Base-by-base conservation (phyloP, 2,329 filamentous ascomycete species). In the Talaromyces sp. region DNA sequence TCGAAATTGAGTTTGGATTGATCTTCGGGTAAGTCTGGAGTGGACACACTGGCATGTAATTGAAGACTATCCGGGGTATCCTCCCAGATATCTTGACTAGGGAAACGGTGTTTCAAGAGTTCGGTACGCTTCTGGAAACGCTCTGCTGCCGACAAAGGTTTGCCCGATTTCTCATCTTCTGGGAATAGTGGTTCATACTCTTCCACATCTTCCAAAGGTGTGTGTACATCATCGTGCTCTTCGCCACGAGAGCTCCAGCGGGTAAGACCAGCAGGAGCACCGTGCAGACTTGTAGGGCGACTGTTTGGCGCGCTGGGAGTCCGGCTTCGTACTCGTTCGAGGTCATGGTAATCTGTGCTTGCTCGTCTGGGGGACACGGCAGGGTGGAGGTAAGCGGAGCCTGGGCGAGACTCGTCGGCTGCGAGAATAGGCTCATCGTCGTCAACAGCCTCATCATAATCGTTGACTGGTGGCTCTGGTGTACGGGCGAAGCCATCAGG, bases 71-170 rank as follows among this genome's bases (percentile, higher is more conserved):
- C 90, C 3, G 96, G 95, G 0, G 92, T 90, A 76, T 99, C 96
- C 80, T 99, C 95, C 95, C 95, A 99, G 47, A 98, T 87, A 75
- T 99, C 95, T 75, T 93, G 90, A 77, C 93, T 97, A 1, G 95
- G 95, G 78, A 99, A 99, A 67, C 90, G 89, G 68, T 87, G 86
- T 67, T 84, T 80, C 68, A 87, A 83, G 63, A 81, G 67, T 45
- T 84, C 81, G 5, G 83, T 80, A 43, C 82, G 80, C 64, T 77
- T 79, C 75, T 86, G 87, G 69, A 87, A 81, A 68, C 84, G 84
- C 66, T 87, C 83, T 37, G 80, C 80, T 37, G 82, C 78, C n/a
- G 82, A 82, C 59, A 83, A 73, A 9, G 80, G 81, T 64, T 84
- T 80, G 27, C 84, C 79, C 62, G 87, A 85, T 3, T 85, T 84